These are phyloP conservation scores for Arxiozyma telluris DNA, from an alignment of 1,139 yeast species.

Conservation along the genomic window DNA sequence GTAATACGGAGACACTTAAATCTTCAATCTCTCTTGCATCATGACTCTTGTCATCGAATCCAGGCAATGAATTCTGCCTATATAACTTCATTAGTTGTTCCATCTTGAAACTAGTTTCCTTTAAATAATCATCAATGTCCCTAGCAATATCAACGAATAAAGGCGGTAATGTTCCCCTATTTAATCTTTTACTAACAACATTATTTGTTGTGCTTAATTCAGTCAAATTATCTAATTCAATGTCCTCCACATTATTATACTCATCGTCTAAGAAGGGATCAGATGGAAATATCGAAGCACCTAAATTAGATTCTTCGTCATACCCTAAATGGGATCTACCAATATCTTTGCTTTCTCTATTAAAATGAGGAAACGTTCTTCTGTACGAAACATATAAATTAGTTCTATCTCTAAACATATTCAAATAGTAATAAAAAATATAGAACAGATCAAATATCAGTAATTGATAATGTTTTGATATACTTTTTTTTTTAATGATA, in stretches of 20 bases:
- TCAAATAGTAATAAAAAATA: not conserved
- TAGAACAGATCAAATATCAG: too few relatives aligned
- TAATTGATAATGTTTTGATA: not conserved
- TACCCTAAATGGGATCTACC: slow-evolving; percentile 23
- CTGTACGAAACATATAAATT: slow-evolving; percentile 63
- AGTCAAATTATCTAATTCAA: slow-evolving; percentile 7
- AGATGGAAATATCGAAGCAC: slow-evolving; percentile 31
- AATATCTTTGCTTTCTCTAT: not conserved
- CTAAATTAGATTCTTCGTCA: slow-evolving; percentile 35
- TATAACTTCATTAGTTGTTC: slow-evolving; percentile 54
- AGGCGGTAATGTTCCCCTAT: slow-evolving; percentile 50
- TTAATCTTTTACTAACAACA: not conserved
- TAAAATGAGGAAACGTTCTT: slow-evolving; percentile 55
- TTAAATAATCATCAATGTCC: slow-evolving; percentile 58
- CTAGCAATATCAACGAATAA: slow-evolving; percentile 64
- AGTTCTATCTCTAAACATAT: slow-evolving; percentile 68
- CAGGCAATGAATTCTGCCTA: slow-evolving; percentile 76
- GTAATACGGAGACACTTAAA: slow-evolving; percentile 63
- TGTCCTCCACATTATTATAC: slow-evolving; percentile 6
- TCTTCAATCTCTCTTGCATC: slow-evolving; percentile 72
- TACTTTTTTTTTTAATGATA: too few relatives aligned
- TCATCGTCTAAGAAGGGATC: slow-evolving; percentile 6
- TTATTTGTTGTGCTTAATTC: slow-evolving; percentile 8
- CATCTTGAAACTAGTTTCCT: slow-evolving; percentile 41
- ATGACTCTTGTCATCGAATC: slow-evolving; percentile 64